Evolutionary conservation across 2,329 filamentous ascomycete genomes (phyloP).

Genomic region (Aspergillus ochraceoroseus): DNA sequence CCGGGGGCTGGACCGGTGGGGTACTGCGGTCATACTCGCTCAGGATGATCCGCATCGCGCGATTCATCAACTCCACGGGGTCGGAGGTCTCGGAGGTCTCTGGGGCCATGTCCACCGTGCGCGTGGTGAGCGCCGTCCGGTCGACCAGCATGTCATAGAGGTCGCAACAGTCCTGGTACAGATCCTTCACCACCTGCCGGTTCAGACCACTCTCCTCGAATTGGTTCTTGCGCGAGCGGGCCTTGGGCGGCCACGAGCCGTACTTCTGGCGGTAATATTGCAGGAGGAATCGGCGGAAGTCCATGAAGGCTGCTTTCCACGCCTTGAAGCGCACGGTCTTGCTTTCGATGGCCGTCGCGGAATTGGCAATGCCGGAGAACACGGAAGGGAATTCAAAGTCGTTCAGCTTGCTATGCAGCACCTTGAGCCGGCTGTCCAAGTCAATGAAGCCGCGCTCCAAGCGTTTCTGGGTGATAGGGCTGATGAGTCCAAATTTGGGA

Average conservation of each 20-base stretch:
- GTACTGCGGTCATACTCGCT: slow-evolving; percentile 84
- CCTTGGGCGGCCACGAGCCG: slow-evolving; percentile 85
- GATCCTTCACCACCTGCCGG: slow-evolving; percentile 69
- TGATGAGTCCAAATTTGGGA: slow-evolving; percentile 66
- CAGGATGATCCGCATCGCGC: slow-evolving; percentile 72
- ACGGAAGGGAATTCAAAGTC: slow-evolving; percentile 88
- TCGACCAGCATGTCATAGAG: slow-evolving; percentile 88
- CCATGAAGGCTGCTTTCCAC: slow-evolving; percentile 71
- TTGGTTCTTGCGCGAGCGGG: slow-evolving; percentile 83
- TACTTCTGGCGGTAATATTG: slow-evolving; percentile 64
- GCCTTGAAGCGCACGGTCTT: slow-evolving; percentile 75
- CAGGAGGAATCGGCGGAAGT: slow-evolving; percentile 68
- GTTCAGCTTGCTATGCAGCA: slow-evolving; percentile 67
- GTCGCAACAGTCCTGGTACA: slow-evolving; percentile 80
- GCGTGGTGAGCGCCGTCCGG: slow-evolving; percentile 68
- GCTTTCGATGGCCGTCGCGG: slow-evolving; percentile 69
- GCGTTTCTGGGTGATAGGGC: slow-evolving; percentile 66
- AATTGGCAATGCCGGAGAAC: slow-evolving; percentile 82
- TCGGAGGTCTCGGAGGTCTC: slow-evolving; percentile 49
- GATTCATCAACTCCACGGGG: slow-evolving; percentile 55
- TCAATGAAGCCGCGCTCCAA: slow-evolving; percentile 78
- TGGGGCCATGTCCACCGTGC: slow-evolving; percentile 64
- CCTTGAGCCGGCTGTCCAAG: slow-evolving; percentile 65
- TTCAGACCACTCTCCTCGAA: slow-evolving; percentile 84
- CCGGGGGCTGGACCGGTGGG: slow-evolving; percentile 81